Evolutionary conservation across 2,329 filamentous ascomycete species (phyloP).

Genomic region (Fusarium paranaense): DNA sequence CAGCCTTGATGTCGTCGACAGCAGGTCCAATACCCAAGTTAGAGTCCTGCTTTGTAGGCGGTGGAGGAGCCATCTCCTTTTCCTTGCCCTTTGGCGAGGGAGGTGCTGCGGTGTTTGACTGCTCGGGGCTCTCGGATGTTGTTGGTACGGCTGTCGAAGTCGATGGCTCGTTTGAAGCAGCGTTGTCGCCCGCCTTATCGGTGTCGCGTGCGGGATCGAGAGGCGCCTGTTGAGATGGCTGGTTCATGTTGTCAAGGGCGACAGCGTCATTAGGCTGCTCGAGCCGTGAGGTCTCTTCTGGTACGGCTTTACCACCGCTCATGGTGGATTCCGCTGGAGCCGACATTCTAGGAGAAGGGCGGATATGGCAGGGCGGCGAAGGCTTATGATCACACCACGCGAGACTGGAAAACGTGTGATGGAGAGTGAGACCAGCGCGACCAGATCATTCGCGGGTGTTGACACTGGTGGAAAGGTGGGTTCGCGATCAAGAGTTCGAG

Average conservation of each 20-base stretch:
- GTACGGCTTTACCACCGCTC: conserved; percentile 46
- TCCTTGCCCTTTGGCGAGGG: conserved; percentile 51
- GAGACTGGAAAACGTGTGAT: conserved; percentile 25
- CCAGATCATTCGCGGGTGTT: conserved; percentile 36
- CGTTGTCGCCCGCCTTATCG: conserved; percentile 23
- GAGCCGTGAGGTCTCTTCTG: conserved; percentile 46
- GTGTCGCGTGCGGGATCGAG: conserved; percentile 30
- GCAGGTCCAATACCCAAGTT: conserved; percentile 58
- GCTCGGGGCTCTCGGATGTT: conserved; percentile 36
- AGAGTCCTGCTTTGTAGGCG: conserved; percentile 49
- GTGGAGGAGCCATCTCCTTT: conserved; percentile 43
- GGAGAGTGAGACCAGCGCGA: conserved; percentile 15
- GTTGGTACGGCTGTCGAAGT: conserved; percentile 26
- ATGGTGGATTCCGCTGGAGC: conserved; percentile 49
- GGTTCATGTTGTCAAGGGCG: conserved; percentile 51
- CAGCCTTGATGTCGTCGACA: conserved; percentile 55
- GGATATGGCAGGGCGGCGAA: conserved; percentile 26
- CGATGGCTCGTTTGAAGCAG: conserved; percentile 29
- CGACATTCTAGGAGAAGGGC: conserved; percentile 44
- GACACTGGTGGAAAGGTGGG: conserved; percentile 6
- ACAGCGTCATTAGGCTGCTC: conserved; percentile 53
- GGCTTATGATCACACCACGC: conserved; percentile 44
- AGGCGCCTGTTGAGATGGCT: conserved; percentile 31
- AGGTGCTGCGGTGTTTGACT: conserved; percentile 26
- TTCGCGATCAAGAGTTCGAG: conserved; percentile 17